phyloP scores from a whole-genome alignment of 257 asterid species.

The Nicotiana benthamiana region DNA sequence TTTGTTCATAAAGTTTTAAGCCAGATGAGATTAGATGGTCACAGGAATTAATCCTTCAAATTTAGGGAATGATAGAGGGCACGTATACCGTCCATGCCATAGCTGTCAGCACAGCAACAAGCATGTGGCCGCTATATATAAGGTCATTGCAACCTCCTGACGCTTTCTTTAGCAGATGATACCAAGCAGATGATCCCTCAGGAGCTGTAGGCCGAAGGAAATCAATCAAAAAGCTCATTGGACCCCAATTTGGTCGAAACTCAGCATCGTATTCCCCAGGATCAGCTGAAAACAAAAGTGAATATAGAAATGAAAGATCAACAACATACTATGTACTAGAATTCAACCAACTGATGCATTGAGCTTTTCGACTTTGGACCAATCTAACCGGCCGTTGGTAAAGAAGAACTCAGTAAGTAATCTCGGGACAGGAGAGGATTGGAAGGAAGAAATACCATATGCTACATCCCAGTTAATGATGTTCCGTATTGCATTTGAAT shows the following conservation, averaged over 20 bases:
- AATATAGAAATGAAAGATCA: not conserved
- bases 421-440: not conserved
- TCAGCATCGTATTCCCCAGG: slow-evolving; percentile 42
- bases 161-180: slow-evolving; percentile 73
- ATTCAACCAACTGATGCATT: not conserved
- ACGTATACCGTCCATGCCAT: slow-evolving; percentile 95
- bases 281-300: slow-evolving; percentile 46
- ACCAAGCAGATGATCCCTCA: slow-evolving; percentile 74
- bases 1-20: not conserved
- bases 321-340: not conserved
- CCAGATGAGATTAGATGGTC: not conserved
- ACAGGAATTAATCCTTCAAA: not conserved
- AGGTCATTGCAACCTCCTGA: slow-evolving; percentile 97
- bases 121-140: slow-evolving; percentile 95
- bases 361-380: not conserved
- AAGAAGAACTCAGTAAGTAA: not conserved
- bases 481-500: slow-evolving; percentile 58
- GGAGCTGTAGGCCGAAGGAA: slow-evolving; percentile 75
- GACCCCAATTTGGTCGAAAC: slow-evolving; percentile 83
- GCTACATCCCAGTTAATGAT: slow-evolving; percentile 65
- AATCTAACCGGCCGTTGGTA: not conserved
- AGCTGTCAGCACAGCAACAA: slow-evolving; percentile 89
- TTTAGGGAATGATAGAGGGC: not conserved
- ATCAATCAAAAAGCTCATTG: slow-evolving; percentile 73
- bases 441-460: slow-evolving; percentile 39